Evolutionary conservation across 2,329 filamentous ascomycete genomes (phyloP), one percentile per base, ranked within the genome.

Genomic region (Zasmidium citrigriseum): DNA sequence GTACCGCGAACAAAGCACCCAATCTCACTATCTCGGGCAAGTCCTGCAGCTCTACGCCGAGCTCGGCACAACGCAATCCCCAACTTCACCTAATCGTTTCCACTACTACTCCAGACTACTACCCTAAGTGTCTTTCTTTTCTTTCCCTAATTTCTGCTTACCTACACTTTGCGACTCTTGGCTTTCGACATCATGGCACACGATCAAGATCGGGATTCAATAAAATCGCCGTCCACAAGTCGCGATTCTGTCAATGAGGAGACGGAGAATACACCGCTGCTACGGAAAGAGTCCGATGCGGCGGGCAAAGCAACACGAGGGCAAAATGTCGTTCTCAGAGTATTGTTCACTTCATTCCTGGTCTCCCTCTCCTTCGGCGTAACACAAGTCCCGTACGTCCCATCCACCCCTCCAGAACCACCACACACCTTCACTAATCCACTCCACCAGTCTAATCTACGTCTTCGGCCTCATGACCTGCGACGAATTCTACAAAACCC

Each of bases 401-500:
- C 16, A n/a, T 25, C 38, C 24, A 54, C 16, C 22, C 12, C 20
- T 60, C 20, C 20, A 27, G 2, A 20, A 21, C 27, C n/a, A n/a
- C n/a, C 24, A 23, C n/a, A 48, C 18, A 14, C 24, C 20, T 50
- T 22, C 27, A 50, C 34, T 11, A 46, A 48, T n/a, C n/a, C n/a
- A n/a, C n/a, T n/a, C n/a, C 45, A 23, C 64, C 60, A 64, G 63
- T 45, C 70, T 82, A 4, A 72, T 89, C 47, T 89, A 88, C 71
- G 85, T 87, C 22, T 89, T 90, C 65, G 85, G 86, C 57, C 70
- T 89, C 1, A 90, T 90, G 87, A 86, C 85, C 51, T 91, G 88
- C 72, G 85, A 90, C 55, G 81, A 83, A 52, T 91, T 86, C 70
- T 91, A 90, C 72, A 75, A 79, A 34, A 76, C 76, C 2, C 83